Base-by-base conservation (phyloP, 345 rosid species). In the Sisymbrium altissimum region DNA sequence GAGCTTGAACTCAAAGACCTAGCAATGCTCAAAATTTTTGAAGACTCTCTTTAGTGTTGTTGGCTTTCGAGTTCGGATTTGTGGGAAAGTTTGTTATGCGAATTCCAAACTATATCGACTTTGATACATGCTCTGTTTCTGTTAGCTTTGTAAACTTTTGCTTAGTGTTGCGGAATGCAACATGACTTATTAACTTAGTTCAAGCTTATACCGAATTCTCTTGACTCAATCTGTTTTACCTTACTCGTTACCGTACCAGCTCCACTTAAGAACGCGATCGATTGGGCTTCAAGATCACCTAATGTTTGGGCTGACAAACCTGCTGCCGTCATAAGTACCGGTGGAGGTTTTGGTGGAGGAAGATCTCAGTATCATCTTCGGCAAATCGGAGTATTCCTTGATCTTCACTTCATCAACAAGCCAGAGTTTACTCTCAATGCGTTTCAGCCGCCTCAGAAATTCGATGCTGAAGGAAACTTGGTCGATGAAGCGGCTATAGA, bases 391-490 rank as follows among this genome's bases (percentile, higher is more conserved):
- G 96, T 89, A 9, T 87, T 60, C 72, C 83, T 91, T 1, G 88
- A 89, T 66, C 92, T 91, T 71, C 98, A 94, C 79, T 91, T 91
- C 86, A 84, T 94, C 79, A 94, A 94, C 81, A 88, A 86, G 40
- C 98, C 96, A 0, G 93, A 87, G 84, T 88, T 88, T 78, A 85
- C 79, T 77, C 32, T 94, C 76, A 83, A 84, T 21, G 97, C 96
- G 3, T 87, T 81, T 70, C 83, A 86, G 39, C 87, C 90, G 43
- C 99, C 96, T 21, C 82, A 88, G 10, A 94, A 89, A 70, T 94
- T 94, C 36, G 97, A 94, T 12, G 61, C 72, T 0, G 79, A 88
- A 35, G 93, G 99, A 38, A 83, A 89, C 80, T 54, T 94, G 75
- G 72, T 86, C 17, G 96, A 91, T 70, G 80, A 74, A 6, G 77